Percentiles rank a stretch among this genome's conserved stretches.
These are phyloP conservation scores for Helichrysum umbraculigerum DNA, from an alignment of 129 eudicot species.

Conservation along the genomic window DNA sequence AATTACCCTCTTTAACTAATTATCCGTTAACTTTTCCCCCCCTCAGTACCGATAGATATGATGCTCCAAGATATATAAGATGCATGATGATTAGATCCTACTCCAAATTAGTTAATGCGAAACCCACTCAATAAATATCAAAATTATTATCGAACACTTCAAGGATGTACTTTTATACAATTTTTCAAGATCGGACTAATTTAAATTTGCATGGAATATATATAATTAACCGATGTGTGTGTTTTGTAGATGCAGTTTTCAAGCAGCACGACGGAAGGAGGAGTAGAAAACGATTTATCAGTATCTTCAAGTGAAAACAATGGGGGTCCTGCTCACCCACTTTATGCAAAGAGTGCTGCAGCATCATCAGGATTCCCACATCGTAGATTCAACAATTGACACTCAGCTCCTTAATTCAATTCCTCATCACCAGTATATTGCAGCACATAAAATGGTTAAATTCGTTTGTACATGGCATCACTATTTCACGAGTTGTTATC, in stretches of 20 bases:
- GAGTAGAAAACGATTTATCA: slow-evolving; percentile 16
- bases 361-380: slow-evolving; percentile 99
- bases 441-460: slow-evolving; percentile 41
- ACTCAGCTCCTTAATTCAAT: too few relatives aligned
- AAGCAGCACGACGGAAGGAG: slow-evolving; percentile 39
- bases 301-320: slow-evolving; percentile 34
- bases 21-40: too few relatives aligned
- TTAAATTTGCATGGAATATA: neutral
- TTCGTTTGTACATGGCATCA: slow-evolving; percentile 21
- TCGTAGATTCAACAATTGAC: slow-evolving; percentile 32
- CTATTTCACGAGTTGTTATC: slow-evolving; percentile 33
- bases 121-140: too few relatives aligned
- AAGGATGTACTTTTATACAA: neutral
- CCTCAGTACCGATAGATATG: too few relatives aligned
- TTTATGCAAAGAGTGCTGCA: slow-evolving; percentile 72
- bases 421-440: slow-evolving; percentile 27
- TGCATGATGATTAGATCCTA: too few relatives aligned
- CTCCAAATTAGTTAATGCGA: too few relatives aligned
- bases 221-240: neutral
- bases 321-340: slow-evolving; percentile 28
- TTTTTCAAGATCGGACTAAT: neutral
- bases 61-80: too few relatives aligned
- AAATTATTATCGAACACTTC: too few relatives aligned
- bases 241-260: slow-evolving; percentile 22
- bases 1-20: too few relatives aligned